Evolutionary conservation across 108 stramenopile species (phyloP), one percentile per base, ranked within the genome.

Genomic region (Ochromonas danica): DNA sequence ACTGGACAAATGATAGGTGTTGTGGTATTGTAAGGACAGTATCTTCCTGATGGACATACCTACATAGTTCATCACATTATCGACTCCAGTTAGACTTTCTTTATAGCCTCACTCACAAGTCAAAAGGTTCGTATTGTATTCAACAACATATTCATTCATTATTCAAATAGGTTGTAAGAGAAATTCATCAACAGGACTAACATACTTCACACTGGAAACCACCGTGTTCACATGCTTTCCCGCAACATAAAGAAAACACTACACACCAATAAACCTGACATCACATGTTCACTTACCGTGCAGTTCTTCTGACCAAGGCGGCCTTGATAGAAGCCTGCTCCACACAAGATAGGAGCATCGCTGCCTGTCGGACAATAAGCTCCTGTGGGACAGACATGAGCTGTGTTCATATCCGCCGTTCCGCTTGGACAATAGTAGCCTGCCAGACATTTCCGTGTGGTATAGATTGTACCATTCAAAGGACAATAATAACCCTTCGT

Each of bases 361-460:
- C 33, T 74, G 62, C 67, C 78, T 41, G 61, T 65, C 62, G 31
- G 42, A 43, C 85, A 87, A 70, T 57, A 79, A 41, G 30, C 81
- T 36, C 84, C 85, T 0, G 81, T 77, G 0, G 86, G 85, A 51
- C 88, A 88, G 40, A 14, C n/a, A 57, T 57, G 51, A 22, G 22
- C 51, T n/a, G n/a, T n/a, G n/a, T n/a, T n/a, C n/a, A n/a, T n/a
- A n/a, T n/a, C n/a, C n/a, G 33, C 82, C 82, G 35, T 72, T 62
- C 36, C 70, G 27, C 10, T 60, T 38, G 30, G 71, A 42, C 42
- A 71, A 62, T 38, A 63, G 1, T 1, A 77, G 40, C 1, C 70
- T 61, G 38, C 42, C 31, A 43, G 14, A 61, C 42, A 39, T 36
- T 51, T 77, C 67, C 31, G 75, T 77, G 41, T 83, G 81, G 0